These are phyloP conservation scores for Acanthamoeba royreba DNA, from an alignment of 208 protist species.

Conservation along the genomic window DNA sequence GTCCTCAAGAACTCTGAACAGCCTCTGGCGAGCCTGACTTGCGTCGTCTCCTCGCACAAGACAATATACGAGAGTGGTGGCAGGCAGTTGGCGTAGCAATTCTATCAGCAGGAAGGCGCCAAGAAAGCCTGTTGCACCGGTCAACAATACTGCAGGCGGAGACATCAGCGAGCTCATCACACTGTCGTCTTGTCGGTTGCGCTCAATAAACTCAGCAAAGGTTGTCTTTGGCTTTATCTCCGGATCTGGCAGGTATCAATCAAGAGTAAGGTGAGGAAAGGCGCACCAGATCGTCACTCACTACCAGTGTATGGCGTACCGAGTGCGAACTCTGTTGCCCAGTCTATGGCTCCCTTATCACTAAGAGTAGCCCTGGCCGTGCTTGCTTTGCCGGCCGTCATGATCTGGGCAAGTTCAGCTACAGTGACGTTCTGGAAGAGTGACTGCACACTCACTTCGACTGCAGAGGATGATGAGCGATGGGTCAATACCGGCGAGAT, in stretches of 20 bases:
- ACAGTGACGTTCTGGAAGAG: background rate
- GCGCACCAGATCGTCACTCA: no score
- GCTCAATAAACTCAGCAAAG: no score
- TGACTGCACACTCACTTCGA: background rate
- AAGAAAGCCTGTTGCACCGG: slow-evolving; percentile 18
- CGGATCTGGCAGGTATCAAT: background rate
- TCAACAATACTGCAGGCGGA: background rate
- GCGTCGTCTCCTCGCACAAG: background rate
- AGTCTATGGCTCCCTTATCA: background rate
- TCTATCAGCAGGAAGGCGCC: background rate
- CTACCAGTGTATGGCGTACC: no score
- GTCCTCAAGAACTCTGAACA: background rate
- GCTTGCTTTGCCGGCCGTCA: background rate
- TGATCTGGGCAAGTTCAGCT: background rate
- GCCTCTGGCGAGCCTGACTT: background rate
- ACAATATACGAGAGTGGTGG: background rate
- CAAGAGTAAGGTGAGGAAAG: background rate
- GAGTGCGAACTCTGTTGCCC: background rate
- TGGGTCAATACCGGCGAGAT: background rate
- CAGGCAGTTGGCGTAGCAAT: background rate
- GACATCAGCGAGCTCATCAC: no score
- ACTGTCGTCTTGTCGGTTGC: no score
- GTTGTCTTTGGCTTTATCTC: background rate
- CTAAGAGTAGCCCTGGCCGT: background rate
- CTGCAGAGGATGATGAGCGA: background rate